Evolutionary conservation across 2,329 filamentous ascomycete species (phyloP).

Genomic region (Verticillium klebahnii): DNA sequence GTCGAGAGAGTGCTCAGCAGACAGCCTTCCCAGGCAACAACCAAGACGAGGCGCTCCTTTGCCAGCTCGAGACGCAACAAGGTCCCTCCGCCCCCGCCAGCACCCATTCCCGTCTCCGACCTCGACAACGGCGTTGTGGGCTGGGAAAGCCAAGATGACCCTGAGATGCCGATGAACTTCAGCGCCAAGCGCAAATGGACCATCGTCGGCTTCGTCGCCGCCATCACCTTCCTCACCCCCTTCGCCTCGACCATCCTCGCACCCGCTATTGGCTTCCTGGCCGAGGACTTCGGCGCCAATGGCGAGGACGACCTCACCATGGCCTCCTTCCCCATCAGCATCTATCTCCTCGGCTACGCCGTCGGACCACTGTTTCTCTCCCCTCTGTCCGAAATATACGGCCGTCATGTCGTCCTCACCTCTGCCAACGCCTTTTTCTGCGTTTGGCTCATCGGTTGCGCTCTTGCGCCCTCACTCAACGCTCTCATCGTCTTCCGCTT

Average conservation of each 20-base stretch:
- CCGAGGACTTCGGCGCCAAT: conserved; percentile 37
- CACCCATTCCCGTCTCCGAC: conserved; percentile 41
- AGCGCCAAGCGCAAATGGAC: conserved; percentile 50
- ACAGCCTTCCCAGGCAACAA: conserved; percentile 13
- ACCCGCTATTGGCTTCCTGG: conserved; percentile 39
- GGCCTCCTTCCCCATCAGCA: conserved; percentile 52
- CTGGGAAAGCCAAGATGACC: conserved; percentile 56
- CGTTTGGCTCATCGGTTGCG: conserved; percentile 60
- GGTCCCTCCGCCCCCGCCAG: conserved; percentile 25
- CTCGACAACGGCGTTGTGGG: conserved; percentile 51
- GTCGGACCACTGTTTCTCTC: conserved; percentile 54
- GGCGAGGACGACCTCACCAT: conserved; percentile 34
- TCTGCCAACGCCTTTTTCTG: conserved; percentile 56
- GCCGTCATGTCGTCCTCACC: conserved; percentile 52
- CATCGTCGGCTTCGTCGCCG: conserved; percentile 48
- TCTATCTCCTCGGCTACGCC: conserved; percentile 57
- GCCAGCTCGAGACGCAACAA: conserved; percentile 18
- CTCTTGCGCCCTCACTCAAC: conserved; percentile 48
- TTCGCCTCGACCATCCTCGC: conserved; percentile 59
- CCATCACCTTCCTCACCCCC: conserved; percentile 61
- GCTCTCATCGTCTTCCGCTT: conserved; percentile 57
- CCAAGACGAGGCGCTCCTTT: conserved; percentile 4
- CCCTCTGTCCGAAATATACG: conserved; percentile 61
- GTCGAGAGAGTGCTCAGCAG: conserved; percentile 15
- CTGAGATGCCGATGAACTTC: conserved; percentile 56